These are phyloP conservation scores for Claviceps quebecensis DNA, from an alignment of 2,329 filamentous ascomycete genomes.

Conservation along the genomic window DNA sequence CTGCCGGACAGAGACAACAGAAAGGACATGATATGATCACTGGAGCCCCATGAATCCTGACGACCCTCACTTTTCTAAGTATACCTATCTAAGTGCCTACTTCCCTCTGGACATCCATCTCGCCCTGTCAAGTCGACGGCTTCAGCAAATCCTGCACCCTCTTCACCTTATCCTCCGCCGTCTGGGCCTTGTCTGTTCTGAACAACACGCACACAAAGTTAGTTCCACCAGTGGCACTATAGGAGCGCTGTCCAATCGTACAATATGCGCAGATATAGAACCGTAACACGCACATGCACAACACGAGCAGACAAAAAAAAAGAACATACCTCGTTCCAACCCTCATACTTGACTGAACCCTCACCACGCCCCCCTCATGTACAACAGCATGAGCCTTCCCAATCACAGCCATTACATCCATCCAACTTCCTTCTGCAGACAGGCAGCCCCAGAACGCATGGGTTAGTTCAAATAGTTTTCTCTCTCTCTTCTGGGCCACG, in stretches of 20 bases:
- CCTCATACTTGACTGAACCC: conserved; percentile 81
- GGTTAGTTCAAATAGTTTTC: no score
- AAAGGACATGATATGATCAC: no score
- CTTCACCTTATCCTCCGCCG: conserved; percentile 66
- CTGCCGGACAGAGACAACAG: no score
- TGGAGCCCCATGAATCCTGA: no score
- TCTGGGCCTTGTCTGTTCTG: conserved; percentile 76
- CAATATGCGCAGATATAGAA: no score
- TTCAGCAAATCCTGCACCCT: conserved; percentile 38
- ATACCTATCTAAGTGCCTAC: not conserved
- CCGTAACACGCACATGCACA: no score
- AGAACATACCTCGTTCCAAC: conserved; percentile 57
- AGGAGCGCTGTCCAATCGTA: no score
- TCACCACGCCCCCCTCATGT: conserved; percentile 60
- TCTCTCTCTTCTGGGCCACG: no score
- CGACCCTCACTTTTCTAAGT: no score
- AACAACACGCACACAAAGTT: not conserved
- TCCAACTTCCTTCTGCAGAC: conserved; percentile 70
- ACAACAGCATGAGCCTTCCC: conserved; percentile 74
- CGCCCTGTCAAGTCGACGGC: conserved; percentile 2
- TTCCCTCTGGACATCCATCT: not conserved
- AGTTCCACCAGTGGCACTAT: not conserved
- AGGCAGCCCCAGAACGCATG: no score
- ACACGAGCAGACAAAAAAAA: no score
- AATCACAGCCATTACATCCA: conserved; percentile 69